Percentiles rank a stretch among this genome's conserved stretches.
Conservation (phyloP, 2,329 filamentous ascomycete species). For the Penicillium frequentans region DNA sequence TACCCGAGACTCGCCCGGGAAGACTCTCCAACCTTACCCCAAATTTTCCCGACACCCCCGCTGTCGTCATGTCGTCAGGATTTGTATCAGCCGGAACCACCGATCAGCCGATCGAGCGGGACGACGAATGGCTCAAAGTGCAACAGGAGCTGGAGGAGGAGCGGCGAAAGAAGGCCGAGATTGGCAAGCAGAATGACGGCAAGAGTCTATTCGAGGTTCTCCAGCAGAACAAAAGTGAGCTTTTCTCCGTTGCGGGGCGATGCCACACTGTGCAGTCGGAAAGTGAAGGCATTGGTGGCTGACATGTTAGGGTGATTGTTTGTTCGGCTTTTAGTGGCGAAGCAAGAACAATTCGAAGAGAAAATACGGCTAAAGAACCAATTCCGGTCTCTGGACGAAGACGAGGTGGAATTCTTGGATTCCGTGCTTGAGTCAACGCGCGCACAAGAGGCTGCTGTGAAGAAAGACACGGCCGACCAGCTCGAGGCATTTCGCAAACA, state of each 20-base stretch:
- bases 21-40: neutral
- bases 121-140: slow-evolving; percentile 46
- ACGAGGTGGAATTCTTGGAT: slow-evolving; percentile 55
- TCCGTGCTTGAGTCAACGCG: slow-evolving; percentile 58
- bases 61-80: slow-evolving; percentile 44
- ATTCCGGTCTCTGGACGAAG: slow-evolving; percentile 53
- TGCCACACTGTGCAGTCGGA: neutral
- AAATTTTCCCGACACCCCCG: slow-evolving; percentile 5
- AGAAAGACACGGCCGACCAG: slow-evolving; percentile 59
- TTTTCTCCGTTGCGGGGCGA: neutral
- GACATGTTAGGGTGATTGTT: slow-evolving; percentile 41
- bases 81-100: slow-evolving; percentile 48
- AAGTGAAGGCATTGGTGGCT: slow-evolving; percentile 22
- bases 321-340: slow-evolving; percentile 38
- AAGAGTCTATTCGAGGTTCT: slow-evolving; percentile 52
- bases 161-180: slow-evolving; percentile 44
- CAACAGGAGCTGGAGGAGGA: slow-evolving; percentile 50
- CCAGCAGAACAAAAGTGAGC: slow-evolving; percentile 52
- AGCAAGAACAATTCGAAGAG: slow-evolving; percentile 55
- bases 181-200: slow-evolving; percentile 54
- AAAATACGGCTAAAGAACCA: slow-evolving; percentile 52
- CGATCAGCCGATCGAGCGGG: slow-evolving; percentile 39
- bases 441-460: slow-evolving; percentile 57
- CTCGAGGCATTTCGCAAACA: slow-evolving; percentile 60
- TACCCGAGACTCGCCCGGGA: slow-evolving; percentile 16